Evolutionary conservation across 1,139 yeast genomes (phyloP).

Genomic region (Yamadazyma pseudoaaseri): DNA sequence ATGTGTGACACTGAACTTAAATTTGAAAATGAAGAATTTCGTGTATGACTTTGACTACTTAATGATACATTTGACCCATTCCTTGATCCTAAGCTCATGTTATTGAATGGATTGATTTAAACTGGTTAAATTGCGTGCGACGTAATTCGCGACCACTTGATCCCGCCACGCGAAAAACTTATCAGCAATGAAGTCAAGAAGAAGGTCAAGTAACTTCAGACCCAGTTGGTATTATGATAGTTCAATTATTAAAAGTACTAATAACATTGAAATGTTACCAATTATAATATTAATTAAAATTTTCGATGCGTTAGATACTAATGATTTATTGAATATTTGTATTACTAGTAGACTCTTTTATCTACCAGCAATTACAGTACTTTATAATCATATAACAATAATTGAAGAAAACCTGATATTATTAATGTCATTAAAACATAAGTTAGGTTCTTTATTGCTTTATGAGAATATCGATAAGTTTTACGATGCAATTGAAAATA

Average conservation of each 20-base stretch:
- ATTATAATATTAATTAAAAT: constrained; percentile 8
- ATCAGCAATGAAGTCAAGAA: constrained; percentile 3
- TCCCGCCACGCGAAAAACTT: constrained; percentile 1
- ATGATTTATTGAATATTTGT: constrained; percentile 11
- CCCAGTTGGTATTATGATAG: constrained; percentile 13
- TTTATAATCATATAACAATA: constrained; percentile 11
- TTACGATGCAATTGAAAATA: background rate
- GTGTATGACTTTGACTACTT: constrained; percentile 10
- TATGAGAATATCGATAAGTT: background rate
- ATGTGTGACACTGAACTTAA: constrained; percentile 10
- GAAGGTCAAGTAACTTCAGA: constrained; percentile 14
- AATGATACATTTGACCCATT: constrained; percentile 16
- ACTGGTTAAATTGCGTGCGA: background rate
- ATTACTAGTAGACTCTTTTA: constrained; percentile 13
- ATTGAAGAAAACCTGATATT: constrained; percentile 4
- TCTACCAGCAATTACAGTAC: constrained; percentile 14
- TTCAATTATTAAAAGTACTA: constrained; percentile 3
- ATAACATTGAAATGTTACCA: constrained; percentile 14
- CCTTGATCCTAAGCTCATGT: constrained; percentile 5
- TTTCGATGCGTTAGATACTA: constrained; percentile 9
- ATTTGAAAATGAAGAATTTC: constrained; percentile 17
- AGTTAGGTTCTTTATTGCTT: background rate
- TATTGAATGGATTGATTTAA: background rate
- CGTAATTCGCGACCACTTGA: background rate
- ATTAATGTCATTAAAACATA: background rate